These are phyloP conservation scores for Epichloe baconii DNA, from an alignment of 2,329 filamentous ascomycete species.

Conservation along the genomic window DNA sequence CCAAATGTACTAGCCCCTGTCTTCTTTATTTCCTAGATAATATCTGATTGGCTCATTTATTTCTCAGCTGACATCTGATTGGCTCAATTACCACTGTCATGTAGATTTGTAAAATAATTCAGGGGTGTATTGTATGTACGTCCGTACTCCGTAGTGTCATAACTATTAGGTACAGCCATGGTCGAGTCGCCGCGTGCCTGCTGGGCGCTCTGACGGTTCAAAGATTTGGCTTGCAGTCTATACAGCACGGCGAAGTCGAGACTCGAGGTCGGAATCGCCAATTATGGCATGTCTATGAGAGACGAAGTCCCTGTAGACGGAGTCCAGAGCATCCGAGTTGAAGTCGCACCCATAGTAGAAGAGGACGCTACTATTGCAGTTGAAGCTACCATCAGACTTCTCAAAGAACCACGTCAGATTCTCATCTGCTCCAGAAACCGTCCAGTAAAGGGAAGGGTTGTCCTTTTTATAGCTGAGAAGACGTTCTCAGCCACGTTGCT, in stretches of 20 bases:
- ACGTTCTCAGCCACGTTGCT: slow-evolving; percentile 93
- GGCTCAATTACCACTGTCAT: too few species aligned
- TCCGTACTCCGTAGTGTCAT: too few species aligned
- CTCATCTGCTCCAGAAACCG: slow-evolving; percentile 91
- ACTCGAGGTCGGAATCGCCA: slow-evolving; percentile 76
- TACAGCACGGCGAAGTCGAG: slow-evolving; percentile 68
- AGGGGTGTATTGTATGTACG: too few species aligned
- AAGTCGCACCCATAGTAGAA: slow-evolving; percentile 92
- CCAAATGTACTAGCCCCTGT: too few species aligned
- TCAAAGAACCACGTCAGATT: slow-evolving; percentile 98
- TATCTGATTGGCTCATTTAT: too few species aligned
- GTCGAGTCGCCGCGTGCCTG: slow-evolving; percentile 12
- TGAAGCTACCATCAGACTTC: slow-evolving; percentile 87
- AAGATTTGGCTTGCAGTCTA: slow-evolving; percentile 48
- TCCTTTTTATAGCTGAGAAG: slow-evolving; percentile 90
- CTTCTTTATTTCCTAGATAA: too few species aligned
- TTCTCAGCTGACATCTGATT: too few species aligned
- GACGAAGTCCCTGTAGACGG: slow-evolving; percentile 75
- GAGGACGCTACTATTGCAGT: slow-evolving; percentile 73
- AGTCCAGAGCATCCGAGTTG: slow-evolving; percentile 51
- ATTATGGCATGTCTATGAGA: slow-evolving; percentile 76
- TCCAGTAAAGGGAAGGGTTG: slow-evolving; percentile 83
- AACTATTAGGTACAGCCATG: background rate
- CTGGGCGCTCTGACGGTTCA: slow-evolving; percentile 12
- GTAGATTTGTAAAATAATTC: too few species aligned